Conservation (phyloP, 192 early-diverging fungal genomes). For the Backusella luteola region DNA sequence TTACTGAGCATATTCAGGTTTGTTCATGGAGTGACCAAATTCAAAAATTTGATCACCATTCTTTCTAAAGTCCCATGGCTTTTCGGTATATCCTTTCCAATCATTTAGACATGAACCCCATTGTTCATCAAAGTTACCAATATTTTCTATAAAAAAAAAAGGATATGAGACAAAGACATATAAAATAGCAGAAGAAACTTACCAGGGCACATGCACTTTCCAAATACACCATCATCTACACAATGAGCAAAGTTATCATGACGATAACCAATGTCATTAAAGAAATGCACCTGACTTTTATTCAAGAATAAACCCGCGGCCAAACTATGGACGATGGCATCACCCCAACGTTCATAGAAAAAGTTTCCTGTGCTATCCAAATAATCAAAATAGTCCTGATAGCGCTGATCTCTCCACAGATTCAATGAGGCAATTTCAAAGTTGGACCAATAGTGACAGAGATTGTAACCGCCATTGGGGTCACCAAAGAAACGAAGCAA, state of each 20-base stretch:
- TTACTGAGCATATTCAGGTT: background rate
- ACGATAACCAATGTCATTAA: conserved; percentile 72
- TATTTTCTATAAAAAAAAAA: conserved; percentile 12
- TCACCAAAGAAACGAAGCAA: conserved; percentile 29
- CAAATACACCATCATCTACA: conserved; percentile 25
- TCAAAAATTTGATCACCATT: conserved; percentile 19
- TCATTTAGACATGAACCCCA: conserved; percentile 27
- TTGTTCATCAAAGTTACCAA: conserved; percentile 26
- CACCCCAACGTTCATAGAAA: conserved; percentile 79
- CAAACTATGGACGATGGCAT: conserved; percentile 73
- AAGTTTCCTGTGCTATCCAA: conserved; percentile 67
- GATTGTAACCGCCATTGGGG: conserved; percentile 47
- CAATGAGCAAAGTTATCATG: conserved; percentile 33
- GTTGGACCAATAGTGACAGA: conserved; percentile 79
- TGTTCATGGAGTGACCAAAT: background rate
- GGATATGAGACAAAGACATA: background rate
- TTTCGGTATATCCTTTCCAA: conserved; percentile 21
- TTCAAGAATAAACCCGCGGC: conserved; percentile 55
- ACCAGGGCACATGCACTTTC: conserved; percentile 34
- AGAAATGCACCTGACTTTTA: conserved; percentile 64
- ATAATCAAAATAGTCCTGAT: conserved; percentile 58
- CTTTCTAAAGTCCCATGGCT: conserved; percentile 15
- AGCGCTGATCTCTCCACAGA: conserved; percentile 53
- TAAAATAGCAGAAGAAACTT: background rate
- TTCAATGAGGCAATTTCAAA: conserved; percentile 72